Evolutionary conservation across 768 basidiomycete genomes (phyloP).

Genomic region (Rickenella mellea): DNA sequence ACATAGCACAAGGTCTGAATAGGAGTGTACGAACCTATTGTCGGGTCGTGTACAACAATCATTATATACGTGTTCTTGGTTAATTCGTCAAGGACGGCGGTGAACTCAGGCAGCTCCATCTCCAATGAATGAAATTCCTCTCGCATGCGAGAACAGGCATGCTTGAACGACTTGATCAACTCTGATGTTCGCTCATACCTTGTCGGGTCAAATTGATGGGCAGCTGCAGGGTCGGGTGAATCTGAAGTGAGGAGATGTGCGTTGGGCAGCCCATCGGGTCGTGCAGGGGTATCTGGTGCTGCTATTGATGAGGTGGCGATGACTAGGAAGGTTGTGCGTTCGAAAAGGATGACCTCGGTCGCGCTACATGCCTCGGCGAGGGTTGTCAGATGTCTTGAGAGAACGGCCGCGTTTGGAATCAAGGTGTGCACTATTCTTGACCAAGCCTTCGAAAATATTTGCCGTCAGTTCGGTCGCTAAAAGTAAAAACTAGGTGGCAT

Average conservation of each 20-base stretch:
- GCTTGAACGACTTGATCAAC: constrained; percentile 92
- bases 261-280: background rate
- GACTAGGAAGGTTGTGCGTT: constrained; percentile 95
- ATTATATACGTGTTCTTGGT: constrained; percentile 91
- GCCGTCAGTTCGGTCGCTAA: constrained; percentile 7
- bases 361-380: constrained; percentile 84
- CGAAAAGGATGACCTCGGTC: constrained; percentile 91
- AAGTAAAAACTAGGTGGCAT: constrained; percentile 5
- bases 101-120: constrained; percentile 79
- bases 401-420: constrained; percentile 88
- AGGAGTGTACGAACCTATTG: constrained; percentile 51
- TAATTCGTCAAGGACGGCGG: constrained; percentile 85
- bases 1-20: constrained; percentile 1
- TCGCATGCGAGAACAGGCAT: constrained; percentile 76
- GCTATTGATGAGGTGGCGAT: constrained; percentile 64
- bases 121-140: constrained; percentile 83
- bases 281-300: constrained; percentile 17
- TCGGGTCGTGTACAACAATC: constrained; percentile 81
- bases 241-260: constrained; percentile 3
- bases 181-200: constrained; percentile 86
- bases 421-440: constrained; percentile 94
- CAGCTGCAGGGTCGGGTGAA: constrained; percentile 13
- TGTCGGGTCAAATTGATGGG: constrained; percentile 49
- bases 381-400: constrained; percentile 77
- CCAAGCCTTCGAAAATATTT: constrained; percentile 65